These are phyloP conservation scores for Lentinula aciculospora DNA, from an alignment of 768 basidiomycete genomes.

Conservation along the genomic window DNA sequence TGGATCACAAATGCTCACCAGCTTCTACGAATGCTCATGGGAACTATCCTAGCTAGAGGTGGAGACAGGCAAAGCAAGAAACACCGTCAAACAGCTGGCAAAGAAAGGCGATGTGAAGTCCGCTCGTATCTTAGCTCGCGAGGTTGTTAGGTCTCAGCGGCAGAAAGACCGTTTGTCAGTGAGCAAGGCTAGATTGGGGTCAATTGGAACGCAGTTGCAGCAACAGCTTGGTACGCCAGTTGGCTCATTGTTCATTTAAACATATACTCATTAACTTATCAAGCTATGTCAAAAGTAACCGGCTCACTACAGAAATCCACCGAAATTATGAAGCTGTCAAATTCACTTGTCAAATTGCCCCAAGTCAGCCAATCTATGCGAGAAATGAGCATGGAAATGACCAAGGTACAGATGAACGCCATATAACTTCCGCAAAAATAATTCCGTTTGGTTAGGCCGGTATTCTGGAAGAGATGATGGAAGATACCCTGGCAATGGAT, in stretches of 20 bases:
- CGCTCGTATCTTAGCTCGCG: constrained; percentile 86
- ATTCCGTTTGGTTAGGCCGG: constrained; percentile 61
- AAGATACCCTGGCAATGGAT: constrained; percentile 85
- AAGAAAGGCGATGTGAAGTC: constrained; percentile 89
- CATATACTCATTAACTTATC: not conserved
- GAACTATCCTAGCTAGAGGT: constrained; percentile 58
- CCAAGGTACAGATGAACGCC: constrained; percentile 56
- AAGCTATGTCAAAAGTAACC: constrained; percentile 95
- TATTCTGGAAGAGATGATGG: constrained; percentile 97
- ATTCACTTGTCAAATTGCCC: constrained; percentile 84
- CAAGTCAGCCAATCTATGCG: constrained; percentile 92
- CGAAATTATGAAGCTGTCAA: constrained; percentile 99
- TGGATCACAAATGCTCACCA: constrained; percentile 22
- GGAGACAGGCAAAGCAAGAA: constrained; percentile 75
- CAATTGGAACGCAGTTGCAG: constrained; percentile 81
- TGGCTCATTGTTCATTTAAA: not conserved
- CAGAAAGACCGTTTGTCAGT: constrained; percentile 91
- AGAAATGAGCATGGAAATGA: constrained; percentile 99
- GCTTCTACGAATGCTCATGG: constrained; percentile 9
- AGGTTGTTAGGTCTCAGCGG: constrained; percentile 92
- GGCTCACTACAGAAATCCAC: constrained; percentile 97
- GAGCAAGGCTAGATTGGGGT: constrained; percentile 88
- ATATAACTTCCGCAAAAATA: not conserved
- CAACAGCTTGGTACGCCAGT: constrained; percentile 81
- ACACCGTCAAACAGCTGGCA: constrained; percentile 84